phyloP scores from a whole-genome alignment of 2,329 filamentous ascomycete species.

The Colletotrichum aenigma region DNA sequence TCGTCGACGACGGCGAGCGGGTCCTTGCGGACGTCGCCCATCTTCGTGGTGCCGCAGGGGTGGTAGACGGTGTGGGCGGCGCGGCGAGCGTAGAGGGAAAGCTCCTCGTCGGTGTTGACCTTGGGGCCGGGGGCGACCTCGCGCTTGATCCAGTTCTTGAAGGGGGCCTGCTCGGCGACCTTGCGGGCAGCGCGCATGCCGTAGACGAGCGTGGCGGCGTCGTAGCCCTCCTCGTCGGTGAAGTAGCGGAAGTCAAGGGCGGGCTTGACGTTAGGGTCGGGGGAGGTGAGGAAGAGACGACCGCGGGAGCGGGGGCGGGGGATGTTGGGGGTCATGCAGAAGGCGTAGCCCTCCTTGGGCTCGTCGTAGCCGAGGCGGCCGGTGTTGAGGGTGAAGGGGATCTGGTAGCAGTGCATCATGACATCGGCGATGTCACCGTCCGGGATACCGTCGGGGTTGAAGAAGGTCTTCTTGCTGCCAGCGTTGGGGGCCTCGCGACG shows the following conservation, averaged over 20 bases:
- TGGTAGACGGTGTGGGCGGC: constrained; percentile 64
- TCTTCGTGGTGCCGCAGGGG: constrained; percentile 30
- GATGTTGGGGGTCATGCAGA: constrained; percentile 94
- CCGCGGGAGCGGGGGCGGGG: constrained; percentile 81
- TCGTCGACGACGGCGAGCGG: constrained; percentile 65
- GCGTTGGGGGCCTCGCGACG: constrained; percentile 77
- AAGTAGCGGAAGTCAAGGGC: constrained; percentile 90
- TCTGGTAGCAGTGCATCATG: constrained; percentile 98
- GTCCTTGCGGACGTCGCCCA: constrained; percentile 65
- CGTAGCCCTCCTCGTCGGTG: constrained; percentile 84
- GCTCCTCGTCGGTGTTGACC: constrained; percentile 77
- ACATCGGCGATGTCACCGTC: constrained; percentile 82
- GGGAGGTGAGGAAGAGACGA: constrained; percentile 76
- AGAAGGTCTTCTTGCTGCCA: constrained; percentile 53
- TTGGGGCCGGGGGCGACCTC: constrained; percentile 80
- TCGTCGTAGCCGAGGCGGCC: constrained; percentile 73
- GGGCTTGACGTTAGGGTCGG: constrained; percentile 78
- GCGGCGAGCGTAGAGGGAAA: constrained; percentile 80
- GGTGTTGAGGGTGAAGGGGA: constrained; percentile 89
- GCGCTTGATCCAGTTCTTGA: constrained; percentile 82
- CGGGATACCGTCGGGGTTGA: constrained; percentile 51
- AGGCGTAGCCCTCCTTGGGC: constrained; percentile 74
- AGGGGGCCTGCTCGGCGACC: constrained; percentile 76
- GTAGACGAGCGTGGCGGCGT: constrained; percentile 79
- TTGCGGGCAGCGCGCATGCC: constrained; percentile 79